phyloP scores from a whole-genome alignment of 1,284 basidiomycete genomes.

The Chiua sp. region DNA sequence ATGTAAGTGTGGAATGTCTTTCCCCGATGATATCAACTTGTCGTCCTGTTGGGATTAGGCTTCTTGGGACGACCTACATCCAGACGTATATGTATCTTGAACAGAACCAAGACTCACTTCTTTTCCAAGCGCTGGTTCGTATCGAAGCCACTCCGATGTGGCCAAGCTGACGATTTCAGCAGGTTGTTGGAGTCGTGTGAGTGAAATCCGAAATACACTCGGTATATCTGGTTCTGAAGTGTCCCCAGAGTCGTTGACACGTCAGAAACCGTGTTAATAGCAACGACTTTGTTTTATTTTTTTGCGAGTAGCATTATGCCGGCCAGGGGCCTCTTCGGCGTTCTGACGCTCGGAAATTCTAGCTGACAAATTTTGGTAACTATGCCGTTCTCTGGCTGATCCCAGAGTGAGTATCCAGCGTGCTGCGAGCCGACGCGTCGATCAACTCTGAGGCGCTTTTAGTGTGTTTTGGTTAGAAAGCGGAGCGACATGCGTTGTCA shows the following conservation, averaged over 20 bases:
- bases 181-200: conserved; percentile 5
- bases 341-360: neutral
- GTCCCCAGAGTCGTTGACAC: conserved; percentile 4
- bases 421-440: neutral
- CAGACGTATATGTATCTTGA: conserved; percentile 8
- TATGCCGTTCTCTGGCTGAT: neutral
- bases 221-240: neutral
- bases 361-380: conserved; percentile 11
- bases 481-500: conserved; percentile 2
- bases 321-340: neutral
- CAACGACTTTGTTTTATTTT: conserved; percentile 2
- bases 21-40: neutral
- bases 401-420: neutral
- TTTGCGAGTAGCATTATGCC: conserved; percentile 5
- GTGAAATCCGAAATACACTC: neutral
- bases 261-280: conserved; percentile 1
- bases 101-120: neutral
- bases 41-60: conserved; percentile 1
- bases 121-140: conserved; percentile 8
- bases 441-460: neutral
- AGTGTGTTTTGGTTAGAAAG: conserved; percentile 3
- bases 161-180: neutral
- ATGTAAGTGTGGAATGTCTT: neutral
- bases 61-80: conserved; percentile 12
- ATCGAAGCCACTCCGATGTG: neutral